Evolutionary conservation across 164 flowering plant species (phyloP), one percentile per base, ranked within the genome.

Genomic region (Cinnamomum micranthum): DNA sequence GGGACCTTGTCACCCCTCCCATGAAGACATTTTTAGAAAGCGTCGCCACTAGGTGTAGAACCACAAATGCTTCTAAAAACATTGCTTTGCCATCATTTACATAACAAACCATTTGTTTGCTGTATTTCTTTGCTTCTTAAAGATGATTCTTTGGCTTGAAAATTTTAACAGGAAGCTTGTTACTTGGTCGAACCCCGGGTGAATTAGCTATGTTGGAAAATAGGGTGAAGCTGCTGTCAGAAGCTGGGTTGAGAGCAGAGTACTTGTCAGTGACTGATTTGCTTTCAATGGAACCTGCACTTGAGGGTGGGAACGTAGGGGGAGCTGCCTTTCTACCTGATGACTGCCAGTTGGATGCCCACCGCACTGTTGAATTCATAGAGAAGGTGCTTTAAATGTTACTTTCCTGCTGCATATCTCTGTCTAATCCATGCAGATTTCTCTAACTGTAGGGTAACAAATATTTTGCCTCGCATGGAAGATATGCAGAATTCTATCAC

Each of bases 401-500:
- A 11, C 41, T 70, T 27, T 33, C 1, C 14, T 47, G 33, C 52
- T 28, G 7, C 69, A 31, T 65, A 41, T 6, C 55, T 41, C 22
- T 51, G 12, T 50, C 66, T 60, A 35, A 76, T 50, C 69, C 41
- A 19, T 55, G 52, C 15, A 69, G 64, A 22, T 65, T 17, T 75
- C 65, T 28, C 33, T 75, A 22, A 64, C 51, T 86, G 75, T 78
- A 93, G 99, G 89, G 67, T 72, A 95, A 95, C 85, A 86, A 91
- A 72, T 64, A 71, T 11, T 93, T 88, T 80, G 83, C 82, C 71
- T 80, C 85, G 2, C 76, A 83, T 77, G 93, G 93, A 47, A 90
- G 98, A 86, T 95, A 95, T 87, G 90, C 85, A 17, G 99, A 93
- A 81, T 92, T 92, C 73, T 95, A 74, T 79, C 71, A 93, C 81